phyloP scores from a whole-genome alignment of 108 stramenopile genomes.

The Aureococcus anophagefferens region DNA sequence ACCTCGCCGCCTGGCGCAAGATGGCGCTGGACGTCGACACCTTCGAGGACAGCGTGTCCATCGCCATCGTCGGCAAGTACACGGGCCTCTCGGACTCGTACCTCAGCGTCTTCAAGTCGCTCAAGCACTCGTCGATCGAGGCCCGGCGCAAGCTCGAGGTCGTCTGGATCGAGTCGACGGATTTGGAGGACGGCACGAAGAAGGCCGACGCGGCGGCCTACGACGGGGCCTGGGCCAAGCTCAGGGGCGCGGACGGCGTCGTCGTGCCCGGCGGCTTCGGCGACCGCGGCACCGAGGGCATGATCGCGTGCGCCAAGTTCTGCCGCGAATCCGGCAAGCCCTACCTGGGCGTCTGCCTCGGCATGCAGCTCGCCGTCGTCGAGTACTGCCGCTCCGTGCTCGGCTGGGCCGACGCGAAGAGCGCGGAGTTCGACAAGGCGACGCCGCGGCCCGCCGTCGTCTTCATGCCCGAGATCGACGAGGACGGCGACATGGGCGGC shows the following conservation, averaged over 20 bases:
- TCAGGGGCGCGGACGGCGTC: slow-evolving; percentile 53
- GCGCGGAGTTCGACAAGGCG: slow-evolving; percentile 81
- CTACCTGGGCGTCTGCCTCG: slow-evolving; percentile 88
- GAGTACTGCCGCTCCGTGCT: slow-evolving; percentile 88
- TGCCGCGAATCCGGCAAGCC: slow-evolving; percentile 74
- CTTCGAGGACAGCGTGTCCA: slow-evolving; percentile 61
- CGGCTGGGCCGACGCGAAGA: slow-evolving; percentile 70
- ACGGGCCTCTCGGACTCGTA: slow-evolving; percentile 89
- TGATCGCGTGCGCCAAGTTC: slow-evolving; percentile 71
- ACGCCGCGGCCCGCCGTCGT: slow-evolving; percentile 73
- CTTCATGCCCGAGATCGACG: slow-evolving; percentile 98
- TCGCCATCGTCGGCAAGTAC: slow-evolving; percentile 96
- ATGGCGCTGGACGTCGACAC: slow-evolving; percentile 75
- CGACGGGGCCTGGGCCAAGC: slow-evolving; percentile 53
- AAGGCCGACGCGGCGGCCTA: slow-evolving; percentile 27
- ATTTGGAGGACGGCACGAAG: slow-evolving; percentile 58
- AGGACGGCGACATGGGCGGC: slow-evolving; percentile 84
- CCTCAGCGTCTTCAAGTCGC: slow-evolving; percentile 83
- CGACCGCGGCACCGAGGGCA: slow-evolving; percentile 55
- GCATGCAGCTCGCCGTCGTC: slow-evolving; percentile 94
- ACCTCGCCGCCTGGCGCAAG: slow-evolving; percentile 69
- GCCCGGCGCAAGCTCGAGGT: slow-evolving; percentile 67
- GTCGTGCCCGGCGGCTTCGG: slow-evolving; percentile 88
- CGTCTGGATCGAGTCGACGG: slow-evolving; percentile 87
- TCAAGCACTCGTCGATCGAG: slow-evolving; percentile 93